Evolutionary conservation across 768 basidiomycete species (phyloP).

Genomic region (Suillus subluteus): DNA sequence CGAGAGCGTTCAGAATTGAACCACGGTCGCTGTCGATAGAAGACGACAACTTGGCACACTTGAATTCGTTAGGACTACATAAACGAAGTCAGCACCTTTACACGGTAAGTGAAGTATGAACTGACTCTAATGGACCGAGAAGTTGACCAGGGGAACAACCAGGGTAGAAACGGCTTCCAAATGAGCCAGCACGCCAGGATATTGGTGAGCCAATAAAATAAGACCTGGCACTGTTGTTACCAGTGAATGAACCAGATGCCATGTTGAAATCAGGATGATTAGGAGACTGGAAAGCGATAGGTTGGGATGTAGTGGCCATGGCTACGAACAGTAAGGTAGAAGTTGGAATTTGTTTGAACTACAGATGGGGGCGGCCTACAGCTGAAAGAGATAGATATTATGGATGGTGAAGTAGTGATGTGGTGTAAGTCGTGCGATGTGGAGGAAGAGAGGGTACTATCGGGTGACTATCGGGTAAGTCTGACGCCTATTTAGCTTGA

Average conservation of each 20-base stretch:
- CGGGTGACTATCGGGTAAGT: slow-evolving; percentile 1
- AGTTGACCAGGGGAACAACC: slow-evolving; percentile 67
- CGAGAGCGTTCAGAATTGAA: slow-evolving; percentile 65
- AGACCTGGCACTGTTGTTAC: slow-evolving; percentile 53
- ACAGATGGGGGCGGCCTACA: slow-evolving; percentile 16
- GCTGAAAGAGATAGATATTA: neutral
- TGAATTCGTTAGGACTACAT: slow-evolving; percentile 50
- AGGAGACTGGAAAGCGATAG: slow-evolving; percentile 44
- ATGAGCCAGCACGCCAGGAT: slow-evolving; percentile 72
- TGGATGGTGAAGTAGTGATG: slow-evolving; percentile 3
- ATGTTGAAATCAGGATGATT: slow-evolving; percentile 36
- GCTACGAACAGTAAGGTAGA: slow-evolving; percentile 11
- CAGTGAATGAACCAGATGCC: slow-evolving; percentile 53
- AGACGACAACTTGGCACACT: slow-evolving; percentile 48
- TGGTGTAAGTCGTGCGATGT: neutral
- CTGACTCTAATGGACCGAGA: slow-evolving; percentile 68
- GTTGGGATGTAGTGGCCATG: slow-evolving; percentile 46
- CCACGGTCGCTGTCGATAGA: slow-evolving; percentile 66
- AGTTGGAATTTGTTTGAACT: neutral
- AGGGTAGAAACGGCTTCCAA: slow-evolving; percentile 63
- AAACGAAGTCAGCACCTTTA: slow-evolving; percentile 7
- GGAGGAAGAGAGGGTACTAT: slow-evolving; percentile 6
- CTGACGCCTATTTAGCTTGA: slow-evolving; percentile 1
- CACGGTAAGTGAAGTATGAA: slow-evolving; percentile 15
- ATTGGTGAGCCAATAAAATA: slow-evolving; percentile 76